These are phyloP conservation scores for Paradendryphiella salina DNA, from an alignment of 2,329 filamentous ascomycete genomes.

Conservation along the genomic window DNA sequence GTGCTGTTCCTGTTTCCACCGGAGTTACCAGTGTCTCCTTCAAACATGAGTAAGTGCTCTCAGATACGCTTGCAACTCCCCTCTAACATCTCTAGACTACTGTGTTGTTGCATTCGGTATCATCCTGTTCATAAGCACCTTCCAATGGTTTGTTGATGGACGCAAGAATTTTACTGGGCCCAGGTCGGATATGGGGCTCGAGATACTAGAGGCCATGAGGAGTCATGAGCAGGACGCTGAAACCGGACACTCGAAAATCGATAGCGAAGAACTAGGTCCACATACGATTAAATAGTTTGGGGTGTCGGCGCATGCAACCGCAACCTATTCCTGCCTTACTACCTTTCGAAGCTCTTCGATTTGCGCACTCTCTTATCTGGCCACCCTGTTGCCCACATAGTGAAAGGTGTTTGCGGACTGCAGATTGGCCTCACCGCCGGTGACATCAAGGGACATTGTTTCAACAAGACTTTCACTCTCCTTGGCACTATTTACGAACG, in stretches of 20 bases:
- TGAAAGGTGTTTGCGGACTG: too few species aligned
- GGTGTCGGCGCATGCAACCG: neutral
- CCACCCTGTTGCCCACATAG: too few species aligned
- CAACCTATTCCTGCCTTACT: neutral
- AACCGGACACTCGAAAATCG: slow-evolving; percentile 9
- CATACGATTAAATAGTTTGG: neutral
- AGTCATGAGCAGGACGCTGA: slow-evolving; percentile 20
- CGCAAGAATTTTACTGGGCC: slow-evolving; percentile 63
- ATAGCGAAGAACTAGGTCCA: slow-evolving; percentile 9
- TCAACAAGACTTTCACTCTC: too few species aligned
- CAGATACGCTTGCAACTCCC: neutral
- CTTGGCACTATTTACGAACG: too few species aligned
- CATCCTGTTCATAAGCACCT: slow-evolving; percentile 59
- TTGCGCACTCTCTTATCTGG: too few species aligned
- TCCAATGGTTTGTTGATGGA: slow-evolving; percentile 65
- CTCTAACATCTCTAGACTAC: slow-evolving; percentile 47
- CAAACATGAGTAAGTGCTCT: slow-evolving; percentile 66
- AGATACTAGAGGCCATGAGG: slow-evolving; percentile 46
- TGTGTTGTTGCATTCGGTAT: slow-evolving; percentile 62
- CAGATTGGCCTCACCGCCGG: too few species aligned
- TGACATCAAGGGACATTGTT: too few species aligned
- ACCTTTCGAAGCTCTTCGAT: neutral
- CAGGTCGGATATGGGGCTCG: slow-evolving; percentile 46
- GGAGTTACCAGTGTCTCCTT: slow-evolving; percentile 63
- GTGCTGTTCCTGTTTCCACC: slow-evolving; percentile 77